Evolutionary conservation across 202 grass and related monocot genomes (phyloP).

Genomic region (Carex arenaria): DNA sequence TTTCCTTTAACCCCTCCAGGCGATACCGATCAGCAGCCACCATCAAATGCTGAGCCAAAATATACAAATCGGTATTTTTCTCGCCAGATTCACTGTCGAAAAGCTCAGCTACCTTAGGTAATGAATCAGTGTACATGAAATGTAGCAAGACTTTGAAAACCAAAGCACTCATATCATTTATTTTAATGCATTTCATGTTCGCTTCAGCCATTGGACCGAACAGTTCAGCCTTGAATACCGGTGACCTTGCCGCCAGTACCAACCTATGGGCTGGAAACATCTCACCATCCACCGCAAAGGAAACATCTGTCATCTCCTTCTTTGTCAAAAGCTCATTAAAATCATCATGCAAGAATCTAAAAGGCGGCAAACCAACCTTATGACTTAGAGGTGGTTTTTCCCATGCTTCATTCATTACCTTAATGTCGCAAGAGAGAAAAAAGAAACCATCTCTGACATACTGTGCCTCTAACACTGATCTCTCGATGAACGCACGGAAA

Average conservation of each 20-base stretch:
- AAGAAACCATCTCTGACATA: conserved; percentile 20
- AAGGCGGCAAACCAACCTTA: not conserved
- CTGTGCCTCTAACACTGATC: conserved; percentile 10
- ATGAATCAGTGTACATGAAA: conserved; percentile 23
- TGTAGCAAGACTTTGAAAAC: conserved; percentile 23
- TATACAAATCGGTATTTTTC: not conserved
- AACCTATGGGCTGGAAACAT: conserved; percentile 13
- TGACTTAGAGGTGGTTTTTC: conserved; percentile 6
- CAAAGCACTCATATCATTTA: conserved; percentile 20
- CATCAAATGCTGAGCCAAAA: conserved; percentile 18
- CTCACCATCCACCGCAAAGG: conserved; percentile 17
- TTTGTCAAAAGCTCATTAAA: not conserved
- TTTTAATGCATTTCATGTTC: conserved; percentile 20
- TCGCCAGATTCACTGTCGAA: conserved; percentile 8
- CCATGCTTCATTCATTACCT: conserved; percentile 5
- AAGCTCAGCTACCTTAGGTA: conserved; percentile 4
- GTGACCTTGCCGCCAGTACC: conserved; percentile 10
- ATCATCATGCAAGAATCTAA: conserved; percentile 22
- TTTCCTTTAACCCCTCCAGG: conserved; percentile 16
- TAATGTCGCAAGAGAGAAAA: not conserved
- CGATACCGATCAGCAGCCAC: conserved; percentile 23
- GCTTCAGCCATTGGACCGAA: conserved; percentile 15
- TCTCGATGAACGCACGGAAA: conserved; percentile 8
- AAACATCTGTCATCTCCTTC: conserved; percentile 22
- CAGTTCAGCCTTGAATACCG: conserved; percentile 7